Conservation (phyloP, 352 stramenopile species). For the Globisporangium alternatum region DNA sequence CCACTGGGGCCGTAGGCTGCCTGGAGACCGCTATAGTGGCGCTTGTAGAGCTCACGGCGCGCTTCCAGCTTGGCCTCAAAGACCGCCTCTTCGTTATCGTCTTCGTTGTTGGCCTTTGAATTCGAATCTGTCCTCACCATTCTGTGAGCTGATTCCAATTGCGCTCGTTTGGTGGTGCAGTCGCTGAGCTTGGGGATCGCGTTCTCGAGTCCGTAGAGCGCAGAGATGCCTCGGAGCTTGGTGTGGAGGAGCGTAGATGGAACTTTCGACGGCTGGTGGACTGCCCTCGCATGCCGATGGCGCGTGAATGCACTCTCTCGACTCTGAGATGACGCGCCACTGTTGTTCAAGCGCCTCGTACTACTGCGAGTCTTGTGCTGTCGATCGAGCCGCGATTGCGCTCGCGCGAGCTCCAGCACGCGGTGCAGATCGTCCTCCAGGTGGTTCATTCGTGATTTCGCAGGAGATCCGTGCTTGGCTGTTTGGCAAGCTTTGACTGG, state of each 20-base stretch:
- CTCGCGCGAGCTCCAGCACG: constrained; percentile 42
- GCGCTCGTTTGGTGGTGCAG: constrained; percentile 12
- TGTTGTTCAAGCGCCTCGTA: neutral
- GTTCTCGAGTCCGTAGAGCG: constrained; percentile 34
- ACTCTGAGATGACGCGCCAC: neutral
- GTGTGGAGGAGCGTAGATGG: constrained; percentile 22
- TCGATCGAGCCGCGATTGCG: constrained; percentile 5
- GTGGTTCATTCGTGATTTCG: constrained; percentile 1
- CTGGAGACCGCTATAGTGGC: constrained; percentile 43
- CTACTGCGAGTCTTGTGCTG: neutral
- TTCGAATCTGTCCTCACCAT: constrained; percentile 3
- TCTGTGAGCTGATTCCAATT: constrained; percentile 7
- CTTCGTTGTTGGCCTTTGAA: neutral
- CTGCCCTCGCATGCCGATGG: constrained; percentile 26
- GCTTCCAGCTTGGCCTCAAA: constrained; percentile 34
- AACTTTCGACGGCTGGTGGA: neutral
- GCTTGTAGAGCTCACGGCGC: constrained; percentile 42
- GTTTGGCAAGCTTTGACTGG: neutral
- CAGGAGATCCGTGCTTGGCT: neutral
- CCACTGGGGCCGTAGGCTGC: constrained; percentile 25
- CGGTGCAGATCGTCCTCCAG: constrained; percentile 55
- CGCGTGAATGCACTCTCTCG: constrained; percentile 14
- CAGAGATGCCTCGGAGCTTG: constrained; percentile 28
- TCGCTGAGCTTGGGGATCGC: constrained; percentile 24
- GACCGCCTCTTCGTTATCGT: constrained; percentile 5